phyloP scores from a whole-genome alignment of 257 asterid genomes.

The Gentiana macrophylla region DNA sequence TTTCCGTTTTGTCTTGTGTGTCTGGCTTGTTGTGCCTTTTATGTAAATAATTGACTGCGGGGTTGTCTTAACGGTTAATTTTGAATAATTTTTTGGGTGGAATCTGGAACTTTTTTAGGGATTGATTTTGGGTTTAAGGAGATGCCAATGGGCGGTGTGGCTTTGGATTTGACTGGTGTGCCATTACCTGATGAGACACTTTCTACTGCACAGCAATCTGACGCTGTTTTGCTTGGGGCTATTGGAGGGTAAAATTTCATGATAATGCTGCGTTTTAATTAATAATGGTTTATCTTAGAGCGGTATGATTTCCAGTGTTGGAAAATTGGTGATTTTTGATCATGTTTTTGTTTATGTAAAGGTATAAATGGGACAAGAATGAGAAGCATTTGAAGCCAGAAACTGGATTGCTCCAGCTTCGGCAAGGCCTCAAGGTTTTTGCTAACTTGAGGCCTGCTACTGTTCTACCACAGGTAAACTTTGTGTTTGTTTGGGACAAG shows the following conservation, averaged over 20 bases:
- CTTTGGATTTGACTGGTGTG: conserved; percentile 86
- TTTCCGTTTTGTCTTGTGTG: not conserved
- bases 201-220: conserved; percentile 60
- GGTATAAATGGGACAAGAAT: conserved; percentile 95
- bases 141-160: conserved; percentile 94
- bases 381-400: conserved; percentile 97
- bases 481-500: not conserved
- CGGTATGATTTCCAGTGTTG: not conserved
- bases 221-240: conserved; percentile 97
- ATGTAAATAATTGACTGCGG: not conserved
- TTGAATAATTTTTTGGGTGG: not conserved
- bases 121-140: conserved; percentile 72
- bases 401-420: conserved; percentile 93
- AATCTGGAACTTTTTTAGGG: conserved; percentile 26
- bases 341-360: conserved; percentile 14
- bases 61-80: not conserved
- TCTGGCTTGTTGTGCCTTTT: not conserved
- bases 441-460: conserved; percentile 97
- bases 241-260: conserved; percentile 71
- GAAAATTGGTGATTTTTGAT: not conserved
- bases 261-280: conserved; percentile 1
- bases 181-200: conserved; percentile 95
- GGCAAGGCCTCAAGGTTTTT: conserved; percentile 85
- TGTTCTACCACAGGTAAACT: conserved; percentile 78
- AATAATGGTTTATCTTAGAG: not conserved